Conservation (phyloP, 1,139 yeast species). For the Saccharomyces hybrid region DNA sequence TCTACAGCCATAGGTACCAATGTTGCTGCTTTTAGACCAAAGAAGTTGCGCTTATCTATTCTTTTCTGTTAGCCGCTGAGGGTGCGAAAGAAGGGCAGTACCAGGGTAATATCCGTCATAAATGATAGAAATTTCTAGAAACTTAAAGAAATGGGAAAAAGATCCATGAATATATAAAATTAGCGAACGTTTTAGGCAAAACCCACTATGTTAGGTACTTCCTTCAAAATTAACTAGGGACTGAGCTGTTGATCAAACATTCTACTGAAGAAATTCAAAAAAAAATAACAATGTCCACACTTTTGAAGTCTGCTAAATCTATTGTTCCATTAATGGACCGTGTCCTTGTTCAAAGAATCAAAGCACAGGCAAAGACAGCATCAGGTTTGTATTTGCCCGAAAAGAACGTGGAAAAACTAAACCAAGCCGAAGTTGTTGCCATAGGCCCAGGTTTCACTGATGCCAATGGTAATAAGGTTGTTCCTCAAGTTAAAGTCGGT, state of each 20-base stretch:
- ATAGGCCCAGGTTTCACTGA: constrained; percentile 77
- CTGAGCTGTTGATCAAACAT: neutral
- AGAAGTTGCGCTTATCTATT: neutral
- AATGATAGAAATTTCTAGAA: constrained; percentile 13
- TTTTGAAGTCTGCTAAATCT: constrained; percentile 78
- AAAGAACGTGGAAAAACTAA: constrained; percentile 89
- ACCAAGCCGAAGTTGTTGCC: constrained; percentile 72
- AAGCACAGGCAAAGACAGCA: constrained; percentile 88
- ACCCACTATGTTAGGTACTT: neutral
- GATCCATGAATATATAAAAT: neutral
- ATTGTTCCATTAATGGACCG: constrained; percentile 92
- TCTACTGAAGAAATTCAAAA: neutral
- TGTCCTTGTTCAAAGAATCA: constrained; percentile 87
- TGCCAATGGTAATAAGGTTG: constrained; percentile 61
- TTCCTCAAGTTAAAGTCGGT: constrained; percentile 74
- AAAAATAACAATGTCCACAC: constrained; percentile 37
- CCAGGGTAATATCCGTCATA: constrained; percentile 2
- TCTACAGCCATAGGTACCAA: neutral
- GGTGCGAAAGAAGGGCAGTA: neutral
- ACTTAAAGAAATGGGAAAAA: constrained; percentile 2
- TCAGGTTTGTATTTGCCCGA: constrained; percentile 95
- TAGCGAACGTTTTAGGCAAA: neutral
- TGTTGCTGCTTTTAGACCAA: neutral
- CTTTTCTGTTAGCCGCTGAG: neutral
- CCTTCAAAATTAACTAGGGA: neutral